Evolutionary conservation across 305 asterid genomes (phyloP).

Genomic region (Caryopteris hybrid): DNA sequence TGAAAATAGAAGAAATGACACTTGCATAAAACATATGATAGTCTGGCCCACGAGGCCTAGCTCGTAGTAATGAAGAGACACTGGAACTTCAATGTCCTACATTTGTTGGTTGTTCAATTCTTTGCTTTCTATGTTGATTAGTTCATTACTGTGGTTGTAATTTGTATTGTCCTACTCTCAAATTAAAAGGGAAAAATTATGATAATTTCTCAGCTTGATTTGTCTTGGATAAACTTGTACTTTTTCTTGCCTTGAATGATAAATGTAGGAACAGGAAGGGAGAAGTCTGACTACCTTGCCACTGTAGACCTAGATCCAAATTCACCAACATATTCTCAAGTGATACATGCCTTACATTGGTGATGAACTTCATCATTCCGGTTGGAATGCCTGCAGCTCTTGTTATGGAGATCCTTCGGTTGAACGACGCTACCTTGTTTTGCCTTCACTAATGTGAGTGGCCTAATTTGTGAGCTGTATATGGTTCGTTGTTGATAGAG

Average conservation of each 20-base stretch:
- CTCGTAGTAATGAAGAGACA: too few relatives aligned
- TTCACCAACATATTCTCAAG: constrained; percentile 58
- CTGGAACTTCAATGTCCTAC: too few relatives aligned
- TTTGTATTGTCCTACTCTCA: too few relatives aligned
- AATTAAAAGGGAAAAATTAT: too few relatives aligned
- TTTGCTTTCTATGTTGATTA: too few relatives aligned
- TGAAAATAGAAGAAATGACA: too few relatives aligned
- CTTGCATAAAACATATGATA: too few relatives aligned
- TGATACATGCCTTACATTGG: constrained; percentile 79
- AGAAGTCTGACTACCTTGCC: constrained; percentile 79
- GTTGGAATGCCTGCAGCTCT: constrained; percentile 96
- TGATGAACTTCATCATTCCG: constrained; percentile 84
- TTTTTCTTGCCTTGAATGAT: not conserved
- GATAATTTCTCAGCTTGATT: too few relatives aligned
- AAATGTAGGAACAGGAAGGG: constrained; percentile 52
- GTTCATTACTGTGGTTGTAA: too few relatives aligned
- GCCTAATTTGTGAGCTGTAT: not conserved
- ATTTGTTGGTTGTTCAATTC: too few relatives aligned
- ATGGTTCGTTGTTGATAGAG: not conserved
- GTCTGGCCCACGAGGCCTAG: too few relatives aligned
- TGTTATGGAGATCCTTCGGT: constrained; percentile 65
- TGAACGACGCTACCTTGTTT: constrained; percentile 63
- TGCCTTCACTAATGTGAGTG: constrained; percentile 75
- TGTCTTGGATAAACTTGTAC: too few relatives aligned
- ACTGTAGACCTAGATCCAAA: constrained; percentile 75